A percentile compares a stretch with the other conserved stretches of the same genome.
Conservation (phyloP, 345 rosid species). For the Linum usitatissimum region DNA sequence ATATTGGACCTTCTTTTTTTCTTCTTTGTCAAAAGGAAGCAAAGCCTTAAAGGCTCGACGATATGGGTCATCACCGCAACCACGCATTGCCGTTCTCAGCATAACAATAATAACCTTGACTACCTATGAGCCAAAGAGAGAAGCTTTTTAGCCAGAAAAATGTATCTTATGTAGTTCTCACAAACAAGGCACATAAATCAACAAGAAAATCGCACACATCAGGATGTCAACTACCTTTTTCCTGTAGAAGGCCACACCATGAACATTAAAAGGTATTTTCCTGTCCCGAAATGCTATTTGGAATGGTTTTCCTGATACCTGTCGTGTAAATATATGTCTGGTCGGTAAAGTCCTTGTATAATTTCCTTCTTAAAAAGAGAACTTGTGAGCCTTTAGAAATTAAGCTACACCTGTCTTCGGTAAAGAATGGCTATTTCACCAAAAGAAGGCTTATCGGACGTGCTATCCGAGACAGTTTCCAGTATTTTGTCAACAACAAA, state of each 20-base stretch:
- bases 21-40: slow-evolving; percentile 78
- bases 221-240: slow-evolving; percentile 49
- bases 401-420: slow-evolving; percentile 76
- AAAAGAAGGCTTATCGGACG: slow-evolving; percentile 40
- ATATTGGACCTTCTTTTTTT: slow-evolving; percentile 56
- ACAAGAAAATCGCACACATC: background rate
- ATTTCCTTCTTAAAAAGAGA: background rate
- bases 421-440: slow-evolving; percentile 73
- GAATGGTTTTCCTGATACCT: slow-evolving; percentile 83
- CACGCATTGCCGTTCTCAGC: slow-evolving; percentile 67
- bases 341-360: slow-evolving; percentile 8
- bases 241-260: slow-evolving; percentile 89
- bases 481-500: slow-evolving; percentile 80
- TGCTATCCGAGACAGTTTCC: slow-evolving; percentile 38
- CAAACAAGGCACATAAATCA: background rate
- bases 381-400: slow-evolving; percentile 10
- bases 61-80: slow-evolving; percentile 72
- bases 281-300: slow-evolving; percentile 76
- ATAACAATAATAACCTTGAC: slow-evolving; percentile 63
- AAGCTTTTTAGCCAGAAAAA: slow-evolving; percentile 12
- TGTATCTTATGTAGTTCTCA: background rate
- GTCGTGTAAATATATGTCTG: slow-evolving; percentile 15
- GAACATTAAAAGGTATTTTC: slow-evolving; percentile 84
- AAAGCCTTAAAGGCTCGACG: slow-evolving; percentile 78
- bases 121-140: slow-evolving; percentile 30